phyloP scores from a whole-genome alignment of 2,329 filamentous ascomycete species.

The Colletotrichum chlorophyti region DNA sequence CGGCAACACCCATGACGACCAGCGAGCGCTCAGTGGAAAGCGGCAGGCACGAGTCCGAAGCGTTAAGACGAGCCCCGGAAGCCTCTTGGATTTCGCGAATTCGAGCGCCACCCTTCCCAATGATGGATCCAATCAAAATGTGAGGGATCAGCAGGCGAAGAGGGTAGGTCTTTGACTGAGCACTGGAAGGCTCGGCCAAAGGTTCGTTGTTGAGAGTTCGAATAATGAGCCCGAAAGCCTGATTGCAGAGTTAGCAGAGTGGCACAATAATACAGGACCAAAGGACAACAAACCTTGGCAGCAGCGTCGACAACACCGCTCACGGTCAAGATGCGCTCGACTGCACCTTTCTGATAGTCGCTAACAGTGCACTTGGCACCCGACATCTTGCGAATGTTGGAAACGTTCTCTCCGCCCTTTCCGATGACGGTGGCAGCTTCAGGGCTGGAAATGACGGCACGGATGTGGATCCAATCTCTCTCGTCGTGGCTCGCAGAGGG shows the following conservation, averaged over 20 bases:
- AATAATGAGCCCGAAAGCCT: conserved; percentile 98
- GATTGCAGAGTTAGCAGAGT: conserved; percentile 16
- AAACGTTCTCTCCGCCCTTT: conserved; percentile 98
- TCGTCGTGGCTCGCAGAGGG: conserved; percentile 76
- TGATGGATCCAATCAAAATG: conserved; percentile 97
- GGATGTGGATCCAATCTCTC: conserved; percentile 94
- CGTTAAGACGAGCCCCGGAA: conserved; percentile 94
- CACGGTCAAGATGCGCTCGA: conserved; percentile 96
- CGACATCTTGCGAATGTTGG: conserved; percentile 92
- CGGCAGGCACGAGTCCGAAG: conserved; percentile 92
- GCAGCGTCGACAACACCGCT: conserved; percentile 96
- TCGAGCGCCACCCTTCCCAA: conserved; percentile 93
- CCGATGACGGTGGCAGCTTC: conserved; percentile 98
- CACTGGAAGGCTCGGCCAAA: conserved; percentile 83
- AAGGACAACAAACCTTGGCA: conserved; percentile 74
- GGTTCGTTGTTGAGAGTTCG: conserved; percentile 98
- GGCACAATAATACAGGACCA: not conserved
- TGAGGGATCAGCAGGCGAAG: conserved; percentile 94
- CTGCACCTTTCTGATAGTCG: conserved; percentile 95
- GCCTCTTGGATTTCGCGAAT: conserved; percentile 99
- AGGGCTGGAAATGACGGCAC: conserved; percentile 94
- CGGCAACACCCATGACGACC: conserved; percentile 95
- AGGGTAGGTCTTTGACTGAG: conserved; percentile 96
- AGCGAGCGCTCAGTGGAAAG: conserved; percentile 97
- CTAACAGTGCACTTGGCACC: conserved; percentile 98